These are phyloP conservation scores for Phytophthora pinifolia DNA, from an alignment of 352 stramenopile genomes.

Conservation along the genomic window DNA sequence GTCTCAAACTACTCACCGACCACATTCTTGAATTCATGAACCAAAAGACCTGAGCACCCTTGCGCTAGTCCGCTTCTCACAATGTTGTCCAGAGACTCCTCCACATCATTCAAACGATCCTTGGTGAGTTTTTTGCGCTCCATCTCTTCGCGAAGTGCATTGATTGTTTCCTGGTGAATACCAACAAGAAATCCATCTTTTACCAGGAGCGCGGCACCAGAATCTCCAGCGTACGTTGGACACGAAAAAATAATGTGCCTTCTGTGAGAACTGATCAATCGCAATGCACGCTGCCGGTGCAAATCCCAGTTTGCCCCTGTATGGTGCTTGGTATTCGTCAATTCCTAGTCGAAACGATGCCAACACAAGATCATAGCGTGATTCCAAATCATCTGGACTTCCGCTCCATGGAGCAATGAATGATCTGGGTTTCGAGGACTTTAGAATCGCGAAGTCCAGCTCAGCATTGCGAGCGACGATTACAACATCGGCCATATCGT, in stretches of 20 bases:
- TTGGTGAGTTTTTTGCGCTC: conserved; percentile 10
- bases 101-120: conserved; percentile 12
- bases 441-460: conserved; percentile 10
- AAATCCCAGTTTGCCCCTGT: conserved; percentile 9
- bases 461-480: conserved; percentile 9
- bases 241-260: conserved; percentile 1
- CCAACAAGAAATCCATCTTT: conserved; percentile 30
- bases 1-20: too few relatives aligned
- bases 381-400: conserved; percentile 10
- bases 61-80: conserved; percentile 9
- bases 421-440: conserved; percentile 1
- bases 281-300: neutral
- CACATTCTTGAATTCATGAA: conserved; percentile 4
- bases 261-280: neutral
- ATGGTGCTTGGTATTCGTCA: conserved; percentile 23
- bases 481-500: conserved; percentile 20
- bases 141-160: conserved; percentile 19
- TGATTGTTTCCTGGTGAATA: conserved; percentile 31
- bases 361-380: conserved; percentile 17
- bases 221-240: conserved; percentile 8
- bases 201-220: conserved; percentile 12
- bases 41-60: conserved; percentile 10
- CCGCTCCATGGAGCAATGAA: conserved; percentile 7
- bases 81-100: conserved; percentile 14
- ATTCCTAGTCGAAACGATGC: conserved; percentile 28